Evolutionary conservation across 73 alveolate species (phyloP).

Genomic region (Paramecium pentaurelia): DNA sequence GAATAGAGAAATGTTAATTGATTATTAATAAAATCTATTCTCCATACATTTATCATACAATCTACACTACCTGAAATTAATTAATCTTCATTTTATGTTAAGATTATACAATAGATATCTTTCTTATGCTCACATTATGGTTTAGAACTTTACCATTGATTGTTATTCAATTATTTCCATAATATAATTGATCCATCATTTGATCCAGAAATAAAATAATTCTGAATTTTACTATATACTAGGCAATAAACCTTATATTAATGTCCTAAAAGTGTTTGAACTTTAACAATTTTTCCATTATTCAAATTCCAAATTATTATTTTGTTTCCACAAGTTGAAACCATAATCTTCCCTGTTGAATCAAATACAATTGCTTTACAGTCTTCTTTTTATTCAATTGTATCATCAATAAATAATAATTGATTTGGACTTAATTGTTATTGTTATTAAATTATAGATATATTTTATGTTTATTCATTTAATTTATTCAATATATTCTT

Average conservation of each 20-base stretch:
- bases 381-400: too few relatives aligned
- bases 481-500: too few relatives aligned
- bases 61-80: neutral
- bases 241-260: neutral
- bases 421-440: too few relatives aligned
- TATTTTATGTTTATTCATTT: too few relatives aligned
- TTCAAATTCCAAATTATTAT: neutral
- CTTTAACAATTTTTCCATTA: neutral
- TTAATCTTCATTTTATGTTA: neutral
- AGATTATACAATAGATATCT: neutral
- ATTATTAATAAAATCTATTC: neutral
- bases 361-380: too few relatives aligned
- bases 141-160: neutral
- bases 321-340: neutral
- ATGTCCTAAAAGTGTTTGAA: neutral
- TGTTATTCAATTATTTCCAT: neutral
- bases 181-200: neutral
- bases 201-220: neutral
- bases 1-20: neutral
- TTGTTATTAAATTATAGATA: too few relatives aligned
- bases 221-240: neutral
- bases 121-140: neutral
- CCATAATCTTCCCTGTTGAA: neutral
- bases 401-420: too few relatives aligned
- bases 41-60: neutral